Evolutionary conservation across 257 asterid species (phyloP).

Genomic region (Perilla frutescens): DNA sequence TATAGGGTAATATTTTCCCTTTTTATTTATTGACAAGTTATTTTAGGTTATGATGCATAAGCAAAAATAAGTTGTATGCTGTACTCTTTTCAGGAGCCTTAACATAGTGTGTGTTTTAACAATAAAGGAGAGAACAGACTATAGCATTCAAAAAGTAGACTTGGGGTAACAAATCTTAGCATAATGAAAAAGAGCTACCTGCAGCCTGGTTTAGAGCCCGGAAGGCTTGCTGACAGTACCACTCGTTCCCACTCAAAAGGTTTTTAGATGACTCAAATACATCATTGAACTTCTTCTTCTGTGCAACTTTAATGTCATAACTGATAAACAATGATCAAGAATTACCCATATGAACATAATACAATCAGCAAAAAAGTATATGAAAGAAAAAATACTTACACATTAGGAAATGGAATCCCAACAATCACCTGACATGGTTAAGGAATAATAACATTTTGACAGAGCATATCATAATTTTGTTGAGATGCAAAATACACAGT

Average conservation of each 20-base stretch:
- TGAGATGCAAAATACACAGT: conserved; percentile 4
- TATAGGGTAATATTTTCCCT: too few species aligned
- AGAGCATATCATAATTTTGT: conserved; percentile 27
- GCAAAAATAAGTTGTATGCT: too few species aligned
- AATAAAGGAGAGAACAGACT: not conserved
- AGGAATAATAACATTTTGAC: conserved; percentile 44
- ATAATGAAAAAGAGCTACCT: conserved; percentile 50
- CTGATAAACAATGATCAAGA: conserved; percentile 52
- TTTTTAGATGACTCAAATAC: conserved; percentile 68
- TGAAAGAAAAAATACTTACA: conserved; percentile 55
- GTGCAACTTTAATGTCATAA: conserved; percentile 74
- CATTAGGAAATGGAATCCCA: conserved; percentile 96
- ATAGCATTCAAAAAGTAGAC: conserved; percentile 3
- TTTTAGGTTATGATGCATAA: too few species aligned
- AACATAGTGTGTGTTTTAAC: too few species aligned
- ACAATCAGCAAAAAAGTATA: conserved; percentile 29
- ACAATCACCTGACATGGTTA: conserved; percentile 81
- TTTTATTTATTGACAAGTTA: too few species aligned
- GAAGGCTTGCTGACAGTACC: conserved; percentile 99
- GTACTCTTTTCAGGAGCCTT: too few species aligned
- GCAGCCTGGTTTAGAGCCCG: conserved; percentile 98
- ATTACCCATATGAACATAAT: conserved; percentile 30
- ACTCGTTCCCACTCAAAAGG: conserved; percentile 85
- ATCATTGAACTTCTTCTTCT: conserved; percentile 92
- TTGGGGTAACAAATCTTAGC: not conserved